Evolutionary conservation across 257 asterid genomes (phyloP), one percentile per base, ranked within the genome.

Genomic region (Solanum etuberosum): DNA sequence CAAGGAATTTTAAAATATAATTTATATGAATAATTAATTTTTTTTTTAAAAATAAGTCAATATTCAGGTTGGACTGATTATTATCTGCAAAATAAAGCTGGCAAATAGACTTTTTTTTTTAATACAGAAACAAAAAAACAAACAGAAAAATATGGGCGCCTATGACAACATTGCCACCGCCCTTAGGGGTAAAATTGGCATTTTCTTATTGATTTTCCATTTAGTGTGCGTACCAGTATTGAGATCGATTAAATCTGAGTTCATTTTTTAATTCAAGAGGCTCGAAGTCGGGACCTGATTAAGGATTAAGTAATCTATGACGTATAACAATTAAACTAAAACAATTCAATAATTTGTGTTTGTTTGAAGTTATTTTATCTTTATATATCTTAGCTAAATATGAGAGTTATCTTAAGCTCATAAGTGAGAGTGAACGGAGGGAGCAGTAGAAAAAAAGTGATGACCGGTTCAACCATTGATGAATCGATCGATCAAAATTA

Each of bases 1-100:
- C 87, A 74, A 84, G 38, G 35, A 23, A 37, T 57, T 70, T 68
- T 73, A 74, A 70, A 20, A 27, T 27, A 27, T 25, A 15, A 42
- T 43, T 40, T 70, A 82, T 32, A 42, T 35, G 35, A n/a, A n/a
- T 32, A 73, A 82, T 34, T 40, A 29, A 9, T 21, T 73, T 46
- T 6, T 46, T 51, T 51, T 51, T 6, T 0, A 4, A 86, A 78
- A 65, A 15, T 67, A 85, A 35, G 7, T 25, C 65, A 54, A 87
- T 67, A 13, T 67, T 82, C 89, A 81, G 35, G 63, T 80, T 61
- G 71, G 31, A 2, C 46, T 85, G 84, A 88, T 40, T 91, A 87
- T 40, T 29, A 13, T 65, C 87, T 85, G 86, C 51, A 42, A 59
- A 70, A 72, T 72, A 78, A 81, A 87, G 86, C 86, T 88, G 91